Evolutionary conservation across 2,329 filamentous ascomycete species (phyloP), one percentile per base, ranked within the genome.

Genomic region (Sclerotinia nivalis): DNA sequence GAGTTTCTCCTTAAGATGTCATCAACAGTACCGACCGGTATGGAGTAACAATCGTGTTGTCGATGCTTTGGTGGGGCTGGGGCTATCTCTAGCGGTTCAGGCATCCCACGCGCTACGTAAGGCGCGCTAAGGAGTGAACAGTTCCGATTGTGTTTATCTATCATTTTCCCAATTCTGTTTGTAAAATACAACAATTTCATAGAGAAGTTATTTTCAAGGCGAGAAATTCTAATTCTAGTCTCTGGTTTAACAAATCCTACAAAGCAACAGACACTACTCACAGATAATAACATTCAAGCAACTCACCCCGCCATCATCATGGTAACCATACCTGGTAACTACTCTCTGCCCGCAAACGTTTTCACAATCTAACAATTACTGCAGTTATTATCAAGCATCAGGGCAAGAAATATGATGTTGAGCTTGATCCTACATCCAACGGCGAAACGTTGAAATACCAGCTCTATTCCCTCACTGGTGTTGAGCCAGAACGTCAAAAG

Each of bases 371-470:
- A 68, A 72, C 76, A 73, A 76, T 31, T 66, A 71, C 72, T 66
- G 54, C 73, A 97, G 94, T 99, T 75, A 86, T 93, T 79, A 91
- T 99, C 75, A 98, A 97, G 82, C 95, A 99, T 80, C 90, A 93
- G 79, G 95, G 95, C 83, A 97, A 96, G 81, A 95, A 94, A 80
- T 91, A 98, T 84, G 90, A 98, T 79, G 88, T 99, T 80, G 95
- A 98, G 72, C 88, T 99, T 77, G 95, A 98, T 79, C 86, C 92
- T 56, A 85, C 87, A 37, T 90, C 92, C 59, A 93, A 89, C 72
- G 96, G 96, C 81, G 93, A 97, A 81, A 92, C 92, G 70, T 93
- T 99, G 84, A 99, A 98, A 81, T 93, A 92, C 78, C 96, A 98
- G 81, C 88, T 99, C 70, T 99, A 91, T 83, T 97, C 94, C 73